Evolutionary conservation across 768 basidiomycete species (phyloP).

Genomic region (Tulasnella sp.): DNA sequence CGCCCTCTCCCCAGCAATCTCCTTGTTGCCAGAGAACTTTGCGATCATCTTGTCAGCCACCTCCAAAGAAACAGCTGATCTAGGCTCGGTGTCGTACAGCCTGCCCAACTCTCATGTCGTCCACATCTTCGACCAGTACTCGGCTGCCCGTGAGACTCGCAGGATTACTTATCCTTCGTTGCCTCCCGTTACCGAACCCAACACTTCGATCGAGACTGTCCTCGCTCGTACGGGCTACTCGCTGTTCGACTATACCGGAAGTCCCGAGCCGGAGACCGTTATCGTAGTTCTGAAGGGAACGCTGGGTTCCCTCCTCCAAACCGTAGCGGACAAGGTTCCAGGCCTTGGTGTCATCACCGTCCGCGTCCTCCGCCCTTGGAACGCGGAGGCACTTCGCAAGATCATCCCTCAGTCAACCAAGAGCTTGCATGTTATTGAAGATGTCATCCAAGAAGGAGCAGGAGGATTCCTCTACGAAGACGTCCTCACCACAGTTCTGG

Average conservation of each 20-base stretch:
- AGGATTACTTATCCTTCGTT: slow-evolving; percentile 34
- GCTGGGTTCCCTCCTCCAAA: slow-evolving; percentile 50
- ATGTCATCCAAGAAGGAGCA: slow-evolving; percentile 49
- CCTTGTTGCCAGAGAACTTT: slow-evolving; percentile 50
- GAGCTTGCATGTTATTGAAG: slow-evolving; percentile 62
- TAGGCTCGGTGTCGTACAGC: slow-evolving; percentile 64
- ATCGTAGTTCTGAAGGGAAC: slow-evolving; percentile 67
- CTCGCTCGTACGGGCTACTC: slow-evolving; percentile 48
- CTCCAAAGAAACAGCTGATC: slow-evolving; percentile 68
- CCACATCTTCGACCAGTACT: slow-evolving; percentile 84
- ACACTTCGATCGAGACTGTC: slow-evolving; percentile 34
- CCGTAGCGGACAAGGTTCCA: slow-evolving; percentile 32
- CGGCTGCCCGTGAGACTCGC: slow-evolving; percentile 65
- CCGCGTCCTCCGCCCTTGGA: slow-evolving; percentile 77
- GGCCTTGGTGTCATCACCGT: slow-evolving; percentile 59
- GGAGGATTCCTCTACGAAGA: slow-evolving; percentile 61
- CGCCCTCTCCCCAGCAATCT: slow-evolving; percentile 44
- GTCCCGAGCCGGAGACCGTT: slow-evolving; percentile 46
- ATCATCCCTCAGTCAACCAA: slow-evolving; percentile 47
- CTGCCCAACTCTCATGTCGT: slow-evolving; percentile 56
- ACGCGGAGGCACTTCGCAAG: slow-evolving; percentile 45
- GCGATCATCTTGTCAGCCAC: slow-evolving; percentile 64
- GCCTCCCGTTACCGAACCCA: slow-evolving; percentile 23
- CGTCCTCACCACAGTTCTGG: slow-evolving; percentile 34
- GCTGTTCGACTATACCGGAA: slow-evolving; percentile 68